These are phyloP conservation scores for Cryphonectria parasitica DNA, from an alignment of 2,329 filamentous ascomycete species.

Conservation along the genomic window DNA sequence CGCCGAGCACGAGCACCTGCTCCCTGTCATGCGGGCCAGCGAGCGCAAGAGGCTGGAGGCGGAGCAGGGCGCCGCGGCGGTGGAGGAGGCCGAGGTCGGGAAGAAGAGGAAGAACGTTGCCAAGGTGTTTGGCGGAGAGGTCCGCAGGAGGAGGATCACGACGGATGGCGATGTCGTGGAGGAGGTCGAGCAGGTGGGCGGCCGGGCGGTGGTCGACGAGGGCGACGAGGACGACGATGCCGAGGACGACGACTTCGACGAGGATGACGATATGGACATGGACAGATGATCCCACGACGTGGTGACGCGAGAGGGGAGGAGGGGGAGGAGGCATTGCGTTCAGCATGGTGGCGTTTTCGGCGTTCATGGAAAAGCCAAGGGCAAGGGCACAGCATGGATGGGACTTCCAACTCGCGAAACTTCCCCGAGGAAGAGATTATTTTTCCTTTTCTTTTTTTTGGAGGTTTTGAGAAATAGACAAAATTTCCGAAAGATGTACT, in stretches of 20 bases:
- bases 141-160: conserved; percentile 42
- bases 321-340: conserved; percentile 7
- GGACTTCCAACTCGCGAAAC: conserved; percentile 19
- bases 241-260: conserved; percentile 42
- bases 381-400: conserved; percentile 29
- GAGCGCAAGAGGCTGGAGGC: conserved; percentile 47
- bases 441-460: neutral
- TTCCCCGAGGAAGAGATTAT: conserved; percentile 10
- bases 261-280: conserved; percentile 48
- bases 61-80: conserved; percentile 40
- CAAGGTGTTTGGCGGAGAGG: conserved; percentile 47
- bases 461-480: neutral
- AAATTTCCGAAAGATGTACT: neutral
- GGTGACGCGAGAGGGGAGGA: neutral
- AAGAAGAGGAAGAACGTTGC: conserved; percentile 35
- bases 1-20: conserved; percentile 87
- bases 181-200: conserved; percentile 32
- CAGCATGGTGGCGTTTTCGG: conserved; percentile 30
- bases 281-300: conserved; percentile 38
- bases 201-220: conserved; percentile 33
- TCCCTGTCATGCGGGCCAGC: conserved; percentile 71
- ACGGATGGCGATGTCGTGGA: conserved; percentile 49
- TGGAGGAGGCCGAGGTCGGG: conserved; percentile 38
- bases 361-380: conserved; percentile 36
- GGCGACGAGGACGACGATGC: conserved; percentile 39